phyloP scores from a whole-genome alignment of 2,329 filamentous ascomycete species.

The Salinomyces thailandicus region DNA sequence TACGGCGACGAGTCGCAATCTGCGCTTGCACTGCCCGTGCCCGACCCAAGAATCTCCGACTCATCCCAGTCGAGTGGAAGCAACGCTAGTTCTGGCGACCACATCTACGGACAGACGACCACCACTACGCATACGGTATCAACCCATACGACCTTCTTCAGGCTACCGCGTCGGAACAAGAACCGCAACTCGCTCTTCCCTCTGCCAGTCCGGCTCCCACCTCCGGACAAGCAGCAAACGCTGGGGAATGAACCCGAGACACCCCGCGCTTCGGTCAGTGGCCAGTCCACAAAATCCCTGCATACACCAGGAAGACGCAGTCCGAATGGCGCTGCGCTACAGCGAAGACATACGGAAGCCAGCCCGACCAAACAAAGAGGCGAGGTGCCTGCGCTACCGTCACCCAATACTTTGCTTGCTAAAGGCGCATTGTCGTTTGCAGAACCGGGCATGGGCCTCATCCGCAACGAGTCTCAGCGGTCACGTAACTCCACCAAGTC shows the following conservation, averaged over 20 bases:
- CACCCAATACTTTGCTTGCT: slow-evolving; percentile 44
- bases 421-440: slow-evolving; percentile 37
- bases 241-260: slow-evolving; percentile 21
- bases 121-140: slow-evolving; percentile 54
- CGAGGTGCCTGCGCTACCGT: slow-evolving; percentile 19
- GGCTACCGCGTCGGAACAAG: slow-evolving; percentile 63
- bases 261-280: slow-evolving; percentile 26
- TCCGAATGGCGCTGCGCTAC: slow-evolving; percentile 14
- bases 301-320: slow-evolving; percentile 12
- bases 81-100: slow-evolving; percentile 42
- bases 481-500: slow-evolving; percentile 57
- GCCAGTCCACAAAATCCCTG: slow-evolving; percentile 18
- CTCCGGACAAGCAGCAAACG: slow-evolving; percentile 33
- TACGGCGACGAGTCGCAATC: slow-evolving; percentile 53
- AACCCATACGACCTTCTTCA: slow-evolving; percentile 62
- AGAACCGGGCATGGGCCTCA: slow-evolving; percentile 38
- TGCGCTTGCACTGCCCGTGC: slow-evolving; percentile 52
- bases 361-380: slow-evolving; percentile 15
- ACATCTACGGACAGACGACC: slow-evolving; percentile 45
- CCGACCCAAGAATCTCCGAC: slow-evolving; percentile 55
- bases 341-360: slow-evolving; percentile 19
- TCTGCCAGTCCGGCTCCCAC: slow-evolving; percentile 62
- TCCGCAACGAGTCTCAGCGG: slow-evolving; percentile 50
- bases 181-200: slow-evolving; percentile 75
- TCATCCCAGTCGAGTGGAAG: slow-evolving; percentile 82